Percentiles rank a stretch among this genome's conserved stretches.
These are phyloP conservation scores for Mycena olivaceomarginata DNA, from an alignment of 768 basidiomycete genomes.

Conservation along the genomic window DNA sequence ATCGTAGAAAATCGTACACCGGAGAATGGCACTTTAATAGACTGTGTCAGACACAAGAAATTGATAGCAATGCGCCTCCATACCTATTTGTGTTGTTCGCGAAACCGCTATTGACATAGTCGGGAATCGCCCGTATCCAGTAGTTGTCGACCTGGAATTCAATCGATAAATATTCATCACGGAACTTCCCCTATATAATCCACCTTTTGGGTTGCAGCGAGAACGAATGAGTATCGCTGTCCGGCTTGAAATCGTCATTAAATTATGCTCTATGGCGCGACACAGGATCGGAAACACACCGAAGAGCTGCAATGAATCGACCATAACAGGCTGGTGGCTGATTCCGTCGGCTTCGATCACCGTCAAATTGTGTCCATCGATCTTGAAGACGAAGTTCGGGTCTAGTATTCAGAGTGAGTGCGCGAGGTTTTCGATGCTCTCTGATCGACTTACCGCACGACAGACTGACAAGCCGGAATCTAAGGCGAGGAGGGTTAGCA, in stretches of 20 bases:
- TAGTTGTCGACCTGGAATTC: slow-evolving; percentile 62
- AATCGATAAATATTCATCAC: background rate
- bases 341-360: slow-evolving; percentile 63
- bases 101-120: slow-evolving; percentile 52
- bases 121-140: slow-evolving; percentile 69
- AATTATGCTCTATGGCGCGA: background rate
- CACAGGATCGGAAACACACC: slow-evolving; percentile 31
- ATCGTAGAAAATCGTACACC: background rate
- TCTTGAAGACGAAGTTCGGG: slow-evolving; percentile 55
- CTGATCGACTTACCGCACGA: background rate
- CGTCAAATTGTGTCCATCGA: slow-evolving; percentile 59
- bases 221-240: slow-evolving; percentile 66
- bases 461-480: slow-evolving; percentile 15
- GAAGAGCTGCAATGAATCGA: slow-evolving; percentile 58
- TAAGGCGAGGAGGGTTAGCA: background rate
- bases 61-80: background rate
- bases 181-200: background rate
- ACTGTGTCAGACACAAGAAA: background rate
- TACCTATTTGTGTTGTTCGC: slow-evolving; percentile 59
- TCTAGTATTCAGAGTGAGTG: slow-evolving; percentile 53
- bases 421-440: background rate
- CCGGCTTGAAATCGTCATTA: slow-evolving; percentile 42
- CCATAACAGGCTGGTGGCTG: slow-evolving; percentile 50
- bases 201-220: slow-evolving; percentile 61
- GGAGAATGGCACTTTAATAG: slow-evolving; percentile 6